These are phyloP conservation scores for Macaranga tanarius DNA, from an alignment of 441 rosid species.

Conservation along the genomic window DNA sequence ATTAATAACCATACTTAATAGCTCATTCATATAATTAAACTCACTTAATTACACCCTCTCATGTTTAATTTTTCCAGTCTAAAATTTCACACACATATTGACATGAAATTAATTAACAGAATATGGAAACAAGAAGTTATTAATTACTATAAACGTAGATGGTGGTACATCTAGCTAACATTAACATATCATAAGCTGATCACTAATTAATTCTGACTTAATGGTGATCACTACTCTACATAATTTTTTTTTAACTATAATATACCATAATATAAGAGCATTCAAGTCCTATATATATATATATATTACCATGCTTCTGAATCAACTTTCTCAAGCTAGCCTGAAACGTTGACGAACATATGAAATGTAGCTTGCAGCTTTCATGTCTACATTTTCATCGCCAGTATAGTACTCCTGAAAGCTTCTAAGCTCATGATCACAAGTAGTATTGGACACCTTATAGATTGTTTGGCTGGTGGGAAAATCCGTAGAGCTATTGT, in stretches of 20 bases:
- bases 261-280: no score
- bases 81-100: no score
- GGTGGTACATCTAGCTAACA: no score
- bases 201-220: neutral
- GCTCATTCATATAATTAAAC: no score
- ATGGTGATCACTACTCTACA: neutral
- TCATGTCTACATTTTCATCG: slow-evolving; percentile 44
- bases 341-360: slow-evolving; percentile 39
- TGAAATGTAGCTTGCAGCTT: slow-evolving; percentile 36
- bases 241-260: neutral
- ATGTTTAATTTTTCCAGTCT: no score
- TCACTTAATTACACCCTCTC: no score
- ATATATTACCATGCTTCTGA: neutral
- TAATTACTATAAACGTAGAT: no score
- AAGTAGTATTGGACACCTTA: slow-evolving; percentile 1
- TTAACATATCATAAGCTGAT: neutral
- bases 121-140: no score
- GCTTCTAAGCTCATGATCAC: slow-evolving; percentile 1
- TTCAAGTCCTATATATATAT: neutral
- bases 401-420: slow-evolving; percentile 19
- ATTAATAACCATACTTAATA: no score
- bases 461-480: slow-evolving; percentile 9
- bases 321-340: slow-evolving; percentile 27
- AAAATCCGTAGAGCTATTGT: slow-evolving; percentile 3
- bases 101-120: no score